A percentile compares a stretch with the other conserved stretches of the same genome.
These are phyloP conservation scores for Polychaeton citri DNA, from an alignment of 2,329 filamentous ascomycete genomes.

Conservation along the genomic window DNA sequence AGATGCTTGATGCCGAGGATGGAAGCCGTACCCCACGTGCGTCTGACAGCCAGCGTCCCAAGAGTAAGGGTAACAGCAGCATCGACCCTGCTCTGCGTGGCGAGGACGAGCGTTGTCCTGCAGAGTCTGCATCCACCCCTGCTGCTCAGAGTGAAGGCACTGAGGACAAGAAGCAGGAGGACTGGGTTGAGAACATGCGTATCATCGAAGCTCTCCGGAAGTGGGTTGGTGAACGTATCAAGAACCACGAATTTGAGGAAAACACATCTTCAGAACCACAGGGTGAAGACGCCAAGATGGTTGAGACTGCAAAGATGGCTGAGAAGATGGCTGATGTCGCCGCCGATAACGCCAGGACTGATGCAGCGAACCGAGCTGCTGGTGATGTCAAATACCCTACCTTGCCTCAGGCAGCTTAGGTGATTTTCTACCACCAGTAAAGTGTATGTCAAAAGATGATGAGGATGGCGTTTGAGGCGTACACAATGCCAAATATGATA, in stretches of 20 bases:
- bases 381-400: conserved; percentile 6
- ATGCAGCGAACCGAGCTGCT: background rate
- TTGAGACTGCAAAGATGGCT: conserved; percentile 1
- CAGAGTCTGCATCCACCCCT: conserved; percentile 15
- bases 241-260: conserved; percentile 37
- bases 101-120: conserved; percentile 15
- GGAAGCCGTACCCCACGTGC: conserved; percentile 22
- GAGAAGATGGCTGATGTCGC: conserved; percentile 2
- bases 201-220: conserved; percentile 47
- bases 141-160: conserved; percentile 12
- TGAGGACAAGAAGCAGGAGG: conserved; percentile 36
- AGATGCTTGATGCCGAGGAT: conserved; percentile 24
- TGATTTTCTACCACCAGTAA: no score
- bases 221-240: conserved; percentile 42
- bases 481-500: no score
- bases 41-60: conserved; percentile 13
- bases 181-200: conserved; percentile 53
- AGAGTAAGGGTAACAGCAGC: conserved; percentile 19
- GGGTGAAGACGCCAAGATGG: conserved; percentile 3
- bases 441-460: no score
- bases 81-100: conserved; percentile 25
- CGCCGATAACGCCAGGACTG: background rate
- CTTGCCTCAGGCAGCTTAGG: conserved; percentile 5
- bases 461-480: no score
- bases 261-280: conserved; percentile 11